Percentiles rank a stretch among this genome's conserved stretches.
phyloP scores from a whole-genome alignment of 169 alveolate species.

The Babesia sp. region DNA sequence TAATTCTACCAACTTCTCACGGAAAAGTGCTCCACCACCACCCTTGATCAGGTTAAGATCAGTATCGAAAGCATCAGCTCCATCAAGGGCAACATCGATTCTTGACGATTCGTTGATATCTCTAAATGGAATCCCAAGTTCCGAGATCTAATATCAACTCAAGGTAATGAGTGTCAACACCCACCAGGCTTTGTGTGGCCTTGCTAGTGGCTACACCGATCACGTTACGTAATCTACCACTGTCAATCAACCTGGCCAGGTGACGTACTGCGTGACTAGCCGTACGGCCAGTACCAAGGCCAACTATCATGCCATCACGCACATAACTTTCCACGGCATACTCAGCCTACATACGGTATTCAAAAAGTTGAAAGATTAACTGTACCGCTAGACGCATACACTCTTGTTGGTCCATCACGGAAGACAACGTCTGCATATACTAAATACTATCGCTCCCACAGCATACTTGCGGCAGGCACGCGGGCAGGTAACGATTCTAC shows the following conservation, averaged over 20 bases:
- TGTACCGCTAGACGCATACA: slow-evolving; percentile 54
- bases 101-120: slow-evolving; percentile 44
- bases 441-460: not conserved
- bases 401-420: slow-evolving; percentile 26
- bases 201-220: slow-evolving; percentile 79
- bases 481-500: not conserved
- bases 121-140: slow-evolving; percentile 73
- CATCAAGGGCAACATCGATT: slow-evolving; percentile 82
- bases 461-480: not conserved
- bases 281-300: slow-evolving; percentile 85
- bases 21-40: slow-evolving; percentile 85
- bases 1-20: slow-evolving; percentile 80
- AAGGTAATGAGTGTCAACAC: not conserved
- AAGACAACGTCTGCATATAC: not conserved
- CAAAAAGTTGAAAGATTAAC: not conserved
- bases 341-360: slow-evolving; percentile 61
- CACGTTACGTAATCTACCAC: slow-evolving; percentile 68
- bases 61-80: slow-evolving; percentile 82
- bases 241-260: slow-evolving; percentile 66
- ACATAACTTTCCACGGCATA: slow-evolving; percentile 82
- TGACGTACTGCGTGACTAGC: slow-evolving; percentile 78
- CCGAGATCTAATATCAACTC: slow-evolving; percentile 63
- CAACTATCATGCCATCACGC: slow-evolving; percentile 72
- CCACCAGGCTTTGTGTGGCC: slow-evolving; percentile 71
- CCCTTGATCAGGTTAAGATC: slow-evolving; percentile 79